Evolutionary conservation across 306 rosid species (phyloP).

Genomic region (Heteromeles arbutifolia): DNA sequence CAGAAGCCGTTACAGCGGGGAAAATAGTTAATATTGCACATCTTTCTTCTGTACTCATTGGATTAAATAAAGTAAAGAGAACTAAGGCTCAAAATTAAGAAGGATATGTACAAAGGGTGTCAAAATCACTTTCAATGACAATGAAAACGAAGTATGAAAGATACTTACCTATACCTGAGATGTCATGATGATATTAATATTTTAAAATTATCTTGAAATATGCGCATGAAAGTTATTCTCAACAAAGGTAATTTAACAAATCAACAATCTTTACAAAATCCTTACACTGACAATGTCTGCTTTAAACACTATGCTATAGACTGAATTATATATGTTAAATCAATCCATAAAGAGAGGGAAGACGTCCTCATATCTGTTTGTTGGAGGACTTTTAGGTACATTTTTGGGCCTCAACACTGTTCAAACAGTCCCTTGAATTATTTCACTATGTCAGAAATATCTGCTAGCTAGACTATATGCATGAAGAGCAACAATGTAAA

Average conservation of each 20-base stretch:
- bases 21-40: no score
- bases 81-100: no score
- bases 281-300: not conserved
- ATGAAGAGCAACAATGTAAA: not conserved
- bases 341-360: not conserved
- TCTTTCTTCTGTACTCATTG: no score
- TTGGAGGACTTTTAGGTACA: no score
- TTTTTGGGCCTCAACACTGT: not conserved
- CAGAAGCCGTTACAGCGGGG: slow-evolving; percentile 6
- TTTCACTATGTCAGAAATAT: slow-evolving; percentile 3
- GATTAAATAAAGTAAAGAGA: no score
- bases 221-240: no score
- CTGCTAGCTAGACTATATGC: not conserved
- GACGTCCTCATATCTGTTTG: not conserved
- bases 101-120: no score
- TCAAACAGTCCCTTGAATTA: not conserved
- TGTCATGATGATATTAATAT: no score
- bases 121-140: not conserved
- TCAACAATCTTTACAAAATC: not conserved
- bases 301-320: not conserved
- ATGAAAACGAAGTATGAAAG: slow-evolving; percentile 4
- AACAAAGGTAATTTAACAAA: not conserved
- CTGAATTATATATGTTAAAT: not conserved
- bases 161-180: no score
- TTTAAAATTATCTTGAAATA: no score